Base-by-base conservation (phyloP, 2,329 filamentous ascomycete species). In the Alternaria hordeiaustralica region DNA sequence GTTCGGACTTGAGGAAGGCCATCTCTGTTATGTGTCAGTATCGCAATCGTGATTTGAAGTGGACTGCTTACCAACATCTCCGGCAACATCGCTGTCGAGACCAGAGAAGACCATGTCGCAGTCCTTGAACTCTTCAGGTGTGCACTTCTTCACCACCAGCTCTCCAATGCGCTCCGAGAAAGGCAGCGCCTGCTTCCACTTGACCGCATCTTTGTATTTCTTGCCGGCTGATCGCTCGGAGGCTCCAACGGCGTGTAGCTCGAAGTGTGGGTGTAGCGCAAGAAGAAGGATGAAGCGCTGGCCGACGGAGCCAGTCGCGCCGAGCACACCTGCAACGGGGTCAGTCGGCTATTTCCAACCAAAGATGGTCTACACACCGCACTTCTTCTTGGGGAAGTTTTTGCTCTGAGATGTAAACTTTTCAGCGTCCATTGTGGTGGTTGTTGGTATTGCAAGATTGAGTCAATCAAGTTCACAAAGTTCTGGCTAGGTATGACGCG, bases 71-170 rank as follows among this genome's bases (percentile, higher is more conserved):
- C 93, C 94, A 78, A 97, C 91, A 25, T 97, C 92, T 56, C 94
- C 94, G 43, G 96, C 96, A 60, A 97, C 91, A 82, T 97, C 93
- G 68, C 93, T 91, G 83, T 98, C 95, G 66, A 98, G 85, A 4
- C 96, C 96, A 66, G 91, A 95, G 81, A 98, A 98, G 65, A 98
- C 89, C 68, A 99, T 85, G 73, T 98, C 95, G 81, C 96, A 97
- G 79, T 97, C 94, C 65, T 85, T 82, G 79, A 97, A 98, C 73
- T 95, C 88, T 71, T 89, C 88, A 1, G 96, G 88, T 75, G 84
- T 90, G 84, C 96, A 98, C 78, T 93, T 90, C 78, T 93, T 91
- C 60, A 98, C 92, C 6, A 97, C 87, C 73, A 98, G 85, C 68
- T 94, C 90, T 70, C 89, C 93, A 62, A 97, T 83, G 67, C 85